Evolutionary conservation across 495 filamentous ascomycete species (phyloP), one percentile per base, ranked within the genome.

Genomic region (Sporormia fimetaria): DNA sequence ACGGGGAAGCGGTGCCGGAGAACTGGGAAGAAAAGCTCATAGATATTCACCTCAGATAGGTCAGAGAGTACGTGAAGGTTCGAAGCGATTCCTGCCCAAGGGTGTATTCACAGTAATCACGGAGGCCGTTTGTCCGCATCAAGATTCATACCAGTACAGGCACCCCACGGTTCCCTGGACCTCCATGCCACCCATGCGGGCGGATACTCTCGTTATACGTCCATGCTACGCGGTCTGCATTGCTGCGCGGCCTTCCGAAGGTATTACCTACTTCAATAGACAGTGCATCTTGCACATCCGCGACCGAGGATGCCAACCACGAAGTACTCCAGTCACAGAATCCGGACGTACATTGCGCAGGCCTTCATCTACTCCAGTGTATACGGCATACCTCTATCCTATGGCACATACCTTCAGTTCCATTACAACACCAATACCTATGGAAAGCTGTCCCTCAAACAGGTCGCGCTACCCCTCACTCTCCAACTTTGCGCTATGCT

Each of bases 311-410:
- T 11, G 21, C 23, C 20, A 15, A 10, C 33, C 33, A 36, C 6
- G 10, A 31, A 29, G 18, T 9, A 3, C 5, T 30, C 12, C 4
- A 15, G 10, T 11, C 26, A 29, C n/a, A 15, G 33, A 20, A 21
- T 23, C 14, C 21, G 18, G 15, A 17, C 44, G 2, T 47, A 41
- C 30, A 6, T 8, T 21, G 44, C 39, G 10, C 33, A 49, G 1
- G 22, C 21, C 33, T 37, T 53, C 33, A 40, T 53, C 40, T 26
- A 37, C 34, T 53, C 48, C 38, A 53, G 43, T 31, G 37, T 40
- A n/a, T 44, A 36, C 27, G 49, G 46, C 4, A 49, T 44, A 6
- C 39, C 46, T 2, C 46, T 49, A 18, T 49, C 46, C 25, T 44
- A 38, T 15, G 46, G 46, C 7, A 21, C 46, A 3, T 44, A 37